Conservation (phyloP, 495 filamentous ascomycete genomes). For the Aspergillus diversus region DNA sequence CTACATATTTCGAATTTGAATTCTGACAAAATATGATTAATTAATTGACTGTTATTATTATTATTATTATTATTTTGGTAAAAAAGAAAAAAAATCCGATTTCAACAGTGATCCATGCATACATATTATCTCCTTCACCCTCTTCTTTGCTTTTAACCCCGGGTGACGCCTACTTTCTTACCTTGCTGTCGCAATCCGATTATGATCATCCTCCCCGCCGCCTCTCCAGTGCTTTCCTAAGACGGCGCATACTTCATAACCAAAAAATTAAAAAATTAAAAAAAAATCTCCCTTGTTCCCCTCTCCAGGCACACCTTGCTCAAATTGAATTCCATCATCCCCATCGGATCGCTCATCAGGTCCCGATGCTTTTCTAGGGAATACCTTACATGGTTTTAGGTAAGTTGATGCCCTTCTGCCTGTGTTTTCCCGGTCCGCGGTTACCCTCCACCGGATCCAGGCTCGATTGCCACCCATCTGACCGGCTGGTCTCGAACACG, state of each 20-base stretch:
- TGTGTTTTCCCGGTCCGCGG: conserved; percentile 15
- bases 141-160: neutral
- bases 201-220: conserved; percentile 8
- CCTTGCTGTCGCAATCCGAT: neutral
- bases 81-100: no score
- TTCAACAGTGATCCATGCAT: neutral
- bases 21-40: conserved; percentile 1
- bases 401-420: conserved; percentile 14
- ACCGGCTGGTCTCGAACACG: conserved; percentile 15
- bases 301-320: neutral
- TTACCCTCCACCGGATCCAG: conserved; percentile 19
- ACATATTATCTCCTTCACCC: neutral
- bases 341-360: neutral
- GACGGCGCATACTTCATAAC: conserved; percentile 7
- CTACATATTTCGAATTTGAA: neutral
- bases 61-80: neutral
- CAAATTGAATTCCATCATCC: neutral
- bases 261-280: no score
- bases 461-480: conserved; percentile 15
- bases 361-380: neutral
- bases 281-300: conserved; percentile 9
- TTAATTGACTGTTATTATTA: neutral
- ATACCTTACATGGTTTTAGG: conserved; percentile 6
- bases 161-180: neutral
- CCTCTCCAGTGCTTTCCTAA: conserved; percentile 4